These are phyloP conservation scores for Rhodotorula sp. DNA, from an alignment of 1,284 basidiomycete genomes.

Conservation along the genomic window DNA sequence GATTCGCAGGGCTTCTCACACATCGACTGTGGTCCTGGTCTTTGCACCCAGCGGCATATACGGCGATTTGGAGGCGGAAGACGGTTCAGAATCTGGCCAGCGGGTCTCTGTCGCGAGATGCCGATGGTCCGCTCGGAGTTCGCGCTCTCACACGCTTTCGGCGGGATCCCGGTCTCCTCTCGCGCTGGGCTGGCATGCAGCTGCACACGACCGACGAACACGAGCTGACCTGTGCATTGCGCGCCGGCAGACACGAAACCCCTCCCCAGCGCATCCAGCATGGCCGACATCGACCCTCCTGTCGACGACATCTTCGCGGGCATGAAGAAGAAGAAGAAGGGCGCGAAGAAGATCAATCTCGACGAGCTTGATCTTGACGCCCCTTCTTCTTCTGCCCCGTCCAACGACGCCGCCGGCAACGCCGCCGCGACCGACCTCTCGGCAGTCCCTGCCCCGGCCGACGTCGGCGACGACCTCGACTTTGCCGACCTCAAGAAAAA, in stretches of 20 bases:
- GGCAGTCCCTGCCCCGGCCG: conserved; percentile 65
- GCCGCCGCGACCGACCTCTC: conserved; percentile 52
- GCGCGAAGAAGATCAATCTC: conserved; percentile 50
- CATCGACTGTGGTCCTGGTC: too few relatives aligned
- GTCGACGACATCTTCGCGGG: conserved; percentile 55
- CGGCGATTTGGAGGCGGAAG: too few relatives aligned
- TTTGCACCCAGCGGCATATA: too few relatives aligned
- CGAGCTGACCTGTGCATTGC: not conserved
- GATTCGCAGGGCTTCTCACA: too few relatives aligned
- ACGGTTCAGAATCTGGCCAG: too few relatives aligned
- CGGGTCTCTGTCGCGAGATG: not conserved
- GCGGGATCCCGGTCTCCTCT: not conserved
- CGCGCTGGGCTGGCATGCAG: not conserved
- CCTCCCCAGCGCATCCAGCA: conserved; percentile 3
- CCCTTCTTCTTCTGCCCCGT: conserved; percentile 11
- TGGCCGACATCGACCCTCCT: conserved; percentile 36
- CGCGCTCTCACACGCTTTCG: not conserved
- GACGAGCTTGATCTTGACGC: conserved; percentile 55
- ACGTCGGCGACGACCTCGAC: conserved; percentile 48
- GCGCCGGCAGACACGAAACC: not conserved
- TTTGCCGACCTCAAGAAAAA: conserved; percentile 54
- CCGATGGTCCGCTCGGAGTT: not conserved
- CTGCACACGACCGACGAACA: not conserved
- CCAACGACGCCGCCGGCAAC: conserved; percentile 17
- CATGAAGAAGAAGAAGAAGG: conserved; percentile 57